Conservation (phyloP, 192 early-diverging fungal species). For the Gonapodya prolifera region DNA sequence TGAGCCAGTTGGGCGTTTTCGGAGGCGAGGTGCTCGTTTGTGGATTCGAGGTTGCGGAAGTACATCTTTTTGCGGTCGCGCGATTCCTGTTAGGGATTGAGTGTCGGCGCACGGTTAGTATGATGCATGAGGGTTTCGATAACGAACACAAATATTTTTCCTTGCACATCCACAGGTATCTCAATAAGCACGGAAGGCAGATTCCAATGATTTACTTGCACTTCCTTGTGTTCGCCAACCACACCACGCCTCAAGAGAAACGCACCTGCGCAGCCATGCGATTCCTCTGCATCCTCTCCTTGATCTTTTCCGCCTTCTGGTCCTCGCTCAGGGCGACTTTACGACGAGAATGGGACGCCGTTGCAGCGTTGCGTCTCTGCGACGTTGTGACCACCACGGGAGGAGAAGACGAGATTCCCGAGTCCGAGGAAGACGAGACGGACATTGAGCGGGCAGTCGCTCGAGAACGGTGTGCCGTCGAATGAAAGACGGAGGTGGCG, state of each 20-base stretch:
- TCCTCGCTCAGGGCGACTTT: background rate
- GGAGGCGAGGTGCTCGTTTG: background rate
- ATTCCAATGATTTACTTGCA: no score
- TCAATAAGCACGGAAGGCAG: no score
- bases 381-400: background rate
- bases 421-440: background rate
- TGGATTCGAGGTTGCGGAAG: background rate
- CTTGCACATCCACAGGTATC: no score
- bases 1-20: background rate
- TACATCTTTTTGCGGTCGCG: background rate
- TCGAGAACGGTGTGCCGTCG: background rate
- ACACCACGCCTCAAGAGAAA: no score
- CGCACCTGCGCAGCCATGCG: background rate
- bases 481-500: background rate
- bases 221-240: no score
- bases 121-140: no score
- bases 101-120: no score
- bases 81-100: background rate
- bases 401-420: background rate
- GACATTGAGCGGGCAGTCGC: background rate
- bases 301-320: background rate
- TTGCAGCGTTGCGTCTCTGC: background rate
- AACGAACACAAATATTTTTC: no score
- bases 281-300: background rate
- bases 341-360: background rate